Percentiles rank a stretch among this genome's conserved stretches.
phyloP scores from a whole-genome alignment of 2,329 filamentous ascomycete species.

The Penicillium aurantiogriseum region DNA sequence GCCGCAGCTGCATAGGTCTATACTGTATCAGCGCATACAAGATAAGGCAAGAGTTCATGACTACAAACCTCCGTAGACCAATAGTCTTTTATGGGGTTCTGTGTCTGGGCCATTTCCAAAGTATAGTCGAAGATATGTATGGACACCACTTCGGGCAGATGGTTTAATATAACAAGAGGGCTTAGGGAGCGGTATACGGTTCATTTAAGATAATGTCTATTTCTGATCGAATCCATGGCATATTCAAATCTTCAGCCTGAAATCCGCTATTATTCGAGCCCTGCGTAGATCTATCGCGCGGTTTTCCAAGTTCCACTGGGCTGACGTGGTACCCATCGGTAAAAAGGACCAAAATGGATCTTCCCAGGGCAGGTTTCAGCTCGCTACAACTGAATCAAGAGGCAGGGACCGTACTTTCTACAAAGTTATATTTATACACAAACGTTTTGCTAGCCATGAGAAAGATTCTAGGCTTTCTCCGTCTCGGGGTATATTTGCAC shows the following conservation, averaged over 20 bases:
- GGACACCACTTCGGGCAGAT: not conserved
- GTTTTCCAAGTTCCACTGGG: too few relatives aligned
- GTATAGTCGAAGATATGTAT: not conserved
- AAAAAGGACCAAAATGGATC: too few relatives aligned
- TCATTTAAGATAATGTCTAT: not conserved
- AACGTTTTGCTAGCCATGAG: too few relatives aligned
- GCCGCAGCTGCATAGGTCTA: conserved; percentile 7
- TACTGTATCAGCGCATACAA: not conserved
- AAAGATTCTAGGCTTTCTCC: too few relatives aligned
- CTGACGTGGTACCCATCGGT: too few relatives aligned
- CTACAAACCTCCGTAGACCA: conserved; percentile 6
- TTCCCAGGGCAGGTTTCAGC: too few relatives aligned
- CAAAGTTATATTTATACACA: too few relatives aligned
- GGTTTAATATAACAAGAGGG: not conserved
- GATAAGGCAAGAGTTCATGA: not conserved
- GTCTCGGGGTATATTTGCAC: too few relatives aligned
- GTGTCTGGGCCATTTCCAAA: not conserved
- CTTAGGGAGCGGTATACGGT: not conserved
- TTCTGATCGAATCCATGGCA: not conserved
- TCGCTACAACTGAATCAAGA: too few relatives aligned
- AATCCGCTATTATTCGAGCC: not conserved
- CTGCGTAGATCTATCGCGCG: too few relatives aligned
- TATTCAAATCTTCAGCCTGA: not conserved
- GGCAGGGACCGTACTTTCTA: too few relatives aligned
- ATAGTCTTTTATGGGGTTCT: not conserved